A percentile compares a stretch with the other conserved stretches of the same genome.
These are phyloP conservation scores for Umbilicus rupestris DNA, from an alignment of 164 flowering plant genomes.

Conservation along the genomic window DNA sequence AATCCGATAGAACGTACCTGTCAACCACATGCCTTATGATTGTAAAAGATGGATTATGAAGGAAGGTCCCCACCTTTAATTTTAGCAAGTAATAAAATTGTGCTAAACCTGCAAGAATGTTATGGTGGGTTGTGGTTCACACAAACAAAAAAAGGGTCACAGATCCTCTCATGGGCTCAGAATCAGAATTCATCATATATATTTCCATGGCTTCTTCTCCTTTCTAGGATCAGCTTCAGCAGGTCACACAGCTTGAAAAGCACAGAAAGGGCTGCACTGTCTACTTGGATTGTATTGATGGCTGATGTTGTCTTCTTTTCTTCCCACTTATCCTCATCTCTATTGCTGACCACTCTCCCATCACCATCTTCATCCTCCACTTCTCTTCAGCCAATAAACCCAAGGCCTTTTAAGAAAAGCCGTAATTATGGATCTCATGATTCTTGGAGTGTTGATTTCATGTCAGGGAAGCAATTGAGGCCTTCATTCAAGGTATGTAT, in stretches of 20 bases:
- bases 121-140: slow-evolving; percentile 9
- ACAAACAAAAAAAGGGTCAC: not conserved
- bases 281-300: not conserved
- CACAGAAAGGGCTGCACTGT: not conserved
- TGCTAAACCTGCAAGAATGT: slow-evolving; percentile 1
- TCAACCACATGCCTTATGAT: no score
- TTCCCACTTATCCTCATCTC: slow-evolving; percentile 6
- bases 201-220: not conserved
- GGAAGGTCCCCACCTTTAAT: no score
- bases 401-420: not conserved
- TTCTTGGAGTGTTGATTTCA: not conserved
- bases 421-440: not conserved
- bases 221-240: not conserved
- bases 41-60: no score
- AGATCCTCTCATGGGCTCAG: not conserved
- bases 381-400: not conserved
- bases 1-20: no score
- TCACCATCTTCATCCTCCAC: not conserved
- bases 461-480: slow-evolving; percentile 6
- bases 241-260: not conserved
- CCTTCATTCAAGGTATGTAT: slow-evolving; percentile 5
- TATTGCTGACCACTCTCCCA: not conserved
- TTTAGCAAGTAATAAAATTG: no score
- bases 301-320: slow-evolving; percentile 4
- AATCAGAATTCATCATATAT: not conserved